Evolutionary conservation across 768 basidiomycete species (phyloP).

Genomic region (Boletus fagicola): DNA sequence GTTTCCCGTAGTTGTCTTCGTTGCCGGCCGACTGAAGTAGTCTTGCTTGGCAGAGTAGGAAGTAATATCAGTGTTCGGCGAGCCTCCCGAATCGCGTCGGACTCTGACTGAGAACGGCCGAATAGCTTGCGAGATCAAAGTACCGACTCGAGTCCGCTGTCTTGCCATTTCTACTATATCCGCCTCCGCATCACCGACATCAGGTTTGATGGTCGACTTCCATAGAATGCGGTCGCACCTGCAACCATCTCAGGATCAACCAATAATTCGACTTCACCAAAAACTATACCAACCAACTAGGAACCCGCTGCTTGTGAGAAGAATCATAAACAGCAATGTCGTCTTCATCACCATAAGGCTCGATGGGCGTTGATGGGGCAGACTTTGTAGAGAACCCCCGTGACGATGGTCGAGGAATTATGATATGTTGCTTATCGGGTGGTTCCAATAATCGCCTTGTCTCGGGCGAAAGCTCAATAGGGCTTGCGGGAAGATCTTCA

Average conservation of each 20-base stretch:
- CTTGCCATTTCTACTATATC: slow-evolving; percentile 31
- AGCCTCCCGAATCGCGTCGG: slow-evolving; percentile 39
- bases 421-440: slow-evolving; percentile 19
- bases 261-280: neutral
- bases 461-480: slow-evolving; percentile 16
- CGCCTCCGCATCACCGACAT: slow-evolving; percentile 41
- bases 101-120: slow-evolving; percentile 43
- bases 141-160: slow-evolving; percentile 49
- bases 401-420: slow-evolving; percentile 28
- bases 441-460: slow-evolving; percentile 16
- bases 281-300: slow-evolving; percentile 64
- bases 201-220: slow-evolving; percentile 65
- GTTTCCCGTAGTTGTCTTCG: slow-evolving; percentile 12
- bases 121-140: slow-evolving; percentile 54
- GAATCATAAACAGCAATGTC: slow-evolving; percentile 76
- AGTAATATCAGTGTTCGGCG: slow-evolving; percentile 26
- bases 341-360: slow-evolving; percentile 38
- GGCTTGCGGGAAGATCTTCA: slow-evolving; percentile 26
- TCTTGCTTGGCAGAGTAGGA: slow-evolving; percentile 20
- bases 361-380: slow-evolving; percentile 32
- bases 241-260: slow-evolving; percentile 4
- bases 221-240: slow-evolving; percentile 87
- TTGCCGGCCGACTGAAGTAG: slow-evolving; percentile 18
- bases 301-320: slow-evolving; percentile 77
- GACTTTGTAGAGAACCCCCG: slow-evolving; percentile 32